phyloP scores from a whole-genome alignment of 768 basidiomycete species.

The Stropharia rugosoannulata region DNA sequence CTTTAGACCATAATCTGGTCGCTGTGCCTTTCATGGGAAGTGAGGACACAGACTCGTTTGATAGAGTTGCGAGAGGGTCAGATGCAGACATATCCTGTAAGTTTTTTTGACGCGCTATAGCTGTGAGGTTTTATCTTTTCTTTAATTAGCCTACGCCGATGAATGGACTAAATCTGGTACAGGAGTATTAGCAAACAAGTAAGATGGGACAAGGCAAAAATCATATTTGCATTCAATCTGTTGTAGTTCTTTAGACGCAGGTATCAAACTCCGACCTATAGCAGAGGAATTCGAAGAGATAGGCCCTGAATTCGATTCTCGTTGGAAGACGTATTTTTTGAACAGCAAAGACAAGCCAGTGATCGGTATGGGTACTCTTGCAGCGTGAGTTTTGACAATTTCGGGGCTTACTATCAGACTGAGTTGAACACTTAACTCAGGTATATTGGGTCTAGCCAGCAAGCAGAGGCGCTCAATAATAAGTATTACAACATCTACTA shows the following conservation, averaged over 20 bases:
- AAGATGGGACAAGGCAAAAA: slow-evolving; percentile 1
- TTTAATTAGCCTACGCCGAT: slow-evolving; percentile 11
- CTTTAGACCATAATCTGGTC: slow-evolving; percentile 38
- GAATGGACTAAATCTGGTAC: slow-evolving; percentile 32
- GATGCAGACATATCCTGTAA: slow-evolving; percentile 37
- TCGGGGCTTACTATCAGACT: not conserved
- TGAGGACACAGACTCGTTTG: slow-evolving; percentile 46
- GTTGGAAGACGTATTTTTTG: slow-evolving; percentile 50
- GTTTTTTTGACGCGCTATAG: slow-evolving; percentile 6
- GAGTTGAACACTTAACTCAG: not conserved
- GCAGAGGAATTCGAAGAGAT: slow-evolving; percentile 41
- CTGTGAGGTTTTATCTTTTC: not conserved
- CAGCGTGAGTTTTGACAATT: slow-evolving; percentile 31
- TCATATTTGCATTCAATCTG: not conserved
- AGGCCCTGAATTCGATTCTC: slow-evolving; percentile 42
- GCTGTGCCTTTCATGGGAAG: slow-evolving; percentile 38
- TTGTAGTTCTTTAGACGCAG: slow-evolving; percentile 49
- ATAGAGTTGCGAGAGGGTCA: slow-evolving; percentile 39
- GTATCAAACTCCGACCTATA: slow-evolving; percentile 57
- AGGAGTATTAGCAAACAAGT: slow-evolving; percentile 56
- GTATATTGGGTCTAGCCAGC: not conserved
- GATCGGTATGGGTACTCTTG: slow-evolving; percentile 34
- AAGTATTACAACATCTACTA: slow-evolving; percentile 1
- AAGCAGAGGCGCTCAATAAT: not conserved
- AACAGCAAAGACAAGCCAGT: slow-evolving; percentile 55